These are phyloP conservation scores for Plasmodium gonderi DNA, from an alignment of 169 alveolate species.

Conservation along the genomic window DNA sequence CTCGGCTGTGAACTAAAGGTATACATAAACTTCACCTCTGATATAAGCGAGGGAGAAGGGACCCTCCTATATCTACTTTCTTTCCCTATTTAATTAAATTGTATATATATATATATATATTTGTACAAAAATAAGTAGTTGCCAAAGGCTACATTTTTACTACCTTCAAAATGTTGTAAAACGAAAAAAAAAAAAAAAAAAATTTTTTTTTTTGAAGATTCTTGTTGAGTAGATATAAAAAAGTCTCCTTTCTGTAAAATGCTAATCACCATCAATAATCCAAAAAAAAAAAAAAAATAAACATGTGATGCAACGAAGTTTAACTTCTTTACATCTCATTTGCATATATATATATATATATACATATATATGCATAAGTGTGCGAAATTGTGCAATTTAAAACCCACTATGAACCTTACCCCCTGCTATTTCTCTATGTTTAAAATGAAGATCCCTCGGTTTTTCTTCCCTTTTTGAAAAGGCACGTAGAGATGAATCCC, in stretches of 20 bases:
- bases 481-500: too few relatives aligned
- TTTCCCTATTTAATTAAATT: neutral
- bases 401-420: too few relatives aligned
- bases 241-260: neutral
- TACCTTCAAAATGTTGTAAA: neutral
- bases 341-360: too few relatives aligned
- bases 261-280: neutral
- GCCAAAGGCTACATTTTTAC: neutral
- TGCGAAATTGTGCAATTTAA: too few relatives aligned
- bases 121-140: neutral
- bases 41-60: neutral
- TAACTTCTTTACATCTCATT: too few relatives aligned
- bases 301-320: too few relatives aligned
- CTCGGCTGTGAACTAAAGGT: too few relatives aligned
- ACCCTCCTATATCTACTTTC: neutral
- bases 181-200: neutral
- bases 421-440: too few relatives aligned
- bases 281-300: neutral
- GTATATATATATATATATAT: too few relatives aligned
- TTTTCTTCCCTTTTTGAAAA: too few relatives aligned
- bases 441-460: too few relatives aligned
- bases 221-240: neutral
- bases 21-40: neutral
- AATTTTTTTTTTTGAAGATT: neutral
- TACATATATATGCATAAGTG: too few relatives aligned